Evolutionary conservation across 352 stramenopile species (phyloP), one percentile per base, ranked within the genome.

Genomic region (Globisporangium lucens): DNA sequence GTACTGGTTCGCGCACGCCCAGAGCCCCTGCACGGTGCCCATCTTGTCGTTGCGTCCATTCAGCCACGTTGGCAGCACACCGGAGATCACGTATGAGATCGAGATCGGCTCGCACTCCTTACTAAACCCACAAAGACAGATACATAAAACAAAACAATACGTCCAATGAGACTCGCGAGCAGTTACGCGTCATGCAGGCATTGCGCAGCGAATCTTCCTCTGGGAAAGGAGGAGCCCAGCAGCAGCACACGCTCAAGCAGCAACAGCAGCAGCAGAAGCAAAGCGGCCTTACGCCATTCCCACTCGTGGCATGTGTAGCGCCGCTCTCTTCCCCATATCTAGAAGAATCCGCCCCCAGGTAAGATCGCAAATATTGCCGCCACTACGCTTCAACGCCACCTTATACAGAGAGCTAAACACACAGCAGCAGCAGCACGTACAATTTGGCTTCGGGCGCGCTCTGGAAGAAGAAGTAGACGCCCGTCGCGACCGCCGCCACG

Each of bases 31-130:
- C 3, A 94, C 87, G 6, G 87, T 95, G 30, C 84, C 87, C 75
- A 95, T 88, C 68, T 92, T 93, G 75, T 95, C 85, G 68, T 95
- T 87, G 59, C 85, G 85, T 3, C 87, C 87, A 67, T 89, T 85
- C 5, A 95, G 47, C 83, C 84, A 93, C 35, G 73, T 93, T 3
- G 87, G 87, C 24, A 95, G 68, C 66, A 95, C 87, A 24, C 87
- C 87, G 24, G 71, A 75, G 60, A 95, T 86, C 53, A 95, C 81
- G 61, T 92, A 95, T 22, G 74, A 75, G 43, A 95, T 68, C 49
- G 85, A 93, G 67, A 94, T 94, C 36, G 74, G 70, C 61, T 80
- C 75, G 64, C 85, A 93, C 56, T 91, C 82, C 36, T 75, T 49
- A 49, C 85, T 93, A 55, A 33, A 46, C 4, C 20, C 22, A 36